Conservation (phyloP, 148 eudicot genomes). For the Rhododendron griersonianum region DNA sequence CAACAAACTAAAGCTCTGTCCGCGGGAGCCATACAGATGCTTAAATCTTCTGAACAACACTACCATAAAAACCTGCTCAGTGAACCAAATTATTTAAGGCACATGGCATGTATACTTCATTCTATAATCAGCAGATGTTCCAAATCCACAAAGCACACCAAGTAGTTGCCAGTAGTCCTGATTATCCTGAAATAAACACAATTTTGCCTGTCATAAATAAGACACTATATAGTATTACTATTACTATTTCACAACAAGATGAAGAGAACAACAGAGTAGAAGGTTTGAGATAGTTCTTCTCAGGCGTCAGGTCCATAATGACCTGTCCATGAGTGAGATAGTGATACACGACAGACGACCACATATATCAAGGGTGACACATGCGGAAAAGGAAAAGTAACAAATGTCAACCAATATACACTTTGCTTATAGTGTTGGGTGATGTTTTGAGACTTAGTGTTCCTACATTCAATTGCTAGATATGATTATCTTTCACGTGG, state of each 20-base stretch:
- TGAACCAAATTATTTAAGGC: not conserved
- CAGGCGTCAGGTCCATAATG: not conserved
- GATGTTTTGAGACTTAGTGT: not conserved
- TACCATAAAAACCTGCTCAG: not conserved
- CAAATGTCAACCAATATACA: not conserved
- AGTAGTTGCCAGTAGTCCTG: constrained; percentile 11
- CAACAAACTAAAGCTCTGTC: not conserved
- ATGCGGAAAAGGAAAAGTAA: not conserved
- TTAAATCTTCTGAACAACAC: not conserved
- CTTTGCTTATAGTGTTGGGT: not conserved
- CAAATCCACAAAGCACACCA: constrained; percentile 13
- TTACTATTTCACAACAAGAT: not conserved
- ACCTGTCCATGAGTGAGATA: not conserved
- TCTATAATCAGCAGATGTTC: constrained; percentile 7
- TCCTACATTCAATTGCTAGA: not conserved
- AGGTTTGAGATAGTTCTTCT: not conserved
- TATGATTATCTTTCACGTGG: not conserved
- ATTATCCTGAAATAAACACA: constrained; percentile 12
- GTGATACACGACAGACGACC: not conserved
- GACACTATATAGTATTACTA: not conserved
- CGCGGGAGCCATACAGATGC: not conserved
- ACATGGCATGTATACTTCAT: constrained; percentile 32
- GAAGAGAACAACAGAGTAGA: not conserved
- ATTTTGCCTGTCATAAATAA: not conserved
- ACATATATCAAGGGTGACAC: not conserved